phyloP scores from a whole-genome alignment of 768 basidiomycete species.

The Auricularia cornea region DNA sequence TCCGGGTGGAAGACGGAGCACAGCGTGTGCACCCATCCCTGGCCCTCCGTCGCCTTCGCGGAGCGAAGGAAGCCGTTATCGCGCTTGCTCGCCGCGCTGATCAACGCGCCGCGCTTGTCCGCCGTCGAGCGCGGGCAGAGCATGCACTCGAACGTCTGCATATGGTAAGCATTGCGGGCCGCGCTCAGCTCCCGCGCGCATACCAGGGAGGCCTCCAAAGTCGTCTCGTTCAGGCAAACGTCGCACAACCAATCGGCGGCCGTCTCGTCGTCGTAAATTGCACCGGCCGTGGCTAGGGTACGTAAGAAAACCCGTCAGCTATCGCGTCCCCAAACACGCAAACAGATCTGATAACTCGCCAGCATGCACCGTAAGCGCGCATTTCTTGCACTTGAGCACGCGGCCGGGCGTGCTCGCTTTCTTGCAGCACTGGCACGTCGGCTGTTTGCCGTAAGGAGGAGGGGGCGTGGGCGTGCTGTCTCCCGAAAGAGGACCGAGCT shows the following conservation, averaged over 20 bases:
- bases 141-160: slow-evolving; percentile 73
- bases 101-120: slow-evolving; percentile 33
- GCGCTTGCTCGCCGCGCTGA: slow-evolving; percentile 35
- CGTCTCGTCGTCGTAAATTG: slow-evolving; percentile 50
- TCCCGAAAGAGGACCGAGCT: background rate
- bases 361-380: slow-evolving; percentile 71
- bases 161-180: slow-evolving; percentile 1
- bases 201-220: slow-evolving; percentile 77
- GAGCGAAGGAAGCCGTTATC: slow-evolving; percentile 48
- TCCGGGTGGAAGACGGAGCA: slow-evolving; percentile 87
- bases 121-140: slow-evolving; percentile 57
- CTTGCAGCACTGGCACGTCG: slow-evolving; percentile 68
- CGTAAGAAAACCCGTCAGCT: slow-evolving; percentile 3
- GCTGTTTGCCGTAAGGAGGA: slow-evolving; percentile 52
- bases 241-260: slow-evolving; percentile 81
- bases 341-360: slow-evolving; percentile 35
- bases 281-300: slow-evolving; percentile 55
- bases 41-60: slow-evolving; percentile 86
- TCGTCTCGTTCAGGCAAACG: slow-evolving; percentile 76
- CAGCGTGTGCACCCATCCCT: slow-evolving; percentile 85
- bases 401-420: slow-evolving; percentile 67
- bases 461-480: slow-evolving; percentile 44
- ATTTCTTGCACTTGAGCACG: slow-evolving; percentile 75
- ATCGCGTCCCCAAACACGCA: background rate
- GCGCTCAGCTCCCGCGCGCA: slow-evolving; percentile 18